These are phyloP conservation scores for Pelagophyceae sp. DNA, from an alignment of 352 stramenopile species.

Conservation along the genomic window DNA sequence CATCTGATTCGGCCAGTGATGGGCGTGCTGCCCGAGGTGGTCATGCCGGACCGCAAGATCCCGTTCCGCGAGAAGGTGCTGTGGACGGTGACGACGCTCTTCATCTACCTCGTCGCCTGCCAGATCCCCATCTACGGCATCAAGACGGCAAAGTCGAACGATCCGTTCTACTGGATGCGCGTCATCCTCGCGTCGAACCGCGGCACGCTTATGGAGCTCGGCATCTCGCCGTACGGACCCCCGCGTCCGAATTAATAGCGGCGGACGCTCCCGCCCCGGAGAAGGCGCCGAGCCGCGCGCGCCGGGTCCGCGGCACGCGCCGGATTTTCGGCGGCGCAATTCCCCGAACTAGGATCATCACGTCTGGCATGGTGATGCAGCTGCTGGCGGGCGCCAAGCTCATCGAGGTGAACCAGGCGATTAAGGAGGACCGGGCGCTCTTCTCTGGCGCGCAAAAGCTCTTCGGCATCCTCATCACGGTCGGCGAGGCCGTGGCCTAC, in stretches of 20 bases:
- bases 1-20: slow-evolving; percentile 96
- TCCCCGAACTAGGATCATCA: slow-evolving; percentile 93
- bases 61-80: slow-evolving; percentile 95
- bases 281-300: too few species aligned
- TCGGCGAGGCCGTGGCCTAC: slow-evolving; percentile 96
- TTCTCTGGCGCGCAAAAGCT: slow-evolving; percentile 98
- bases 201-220: slow-evolving; percentile 95
- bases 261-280: too few species aligned
- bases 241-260: too few species aligned
- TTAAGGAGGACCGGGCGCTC: slow-evolving; percentile 96
- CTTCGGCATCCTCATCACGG: slow-evolving; percentile 98
- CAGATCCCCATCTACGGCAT: slow-evolving; percentile 99
- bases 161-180: slow-evolving; percentile 99
- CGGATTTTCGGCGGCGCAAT: too few species aligned
- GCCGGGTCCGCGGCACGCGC: too few species aligned
- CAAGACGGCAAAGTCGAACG: slow-evolving; percentile 92
- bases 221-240: slow-evolving; percentile 72
- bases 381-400: slow-evolving; percentile 92
- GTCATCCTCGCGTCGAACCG: slow-evolving; percentile 97
- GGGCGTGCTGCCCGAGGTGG: slow-evolving; percentile 94
- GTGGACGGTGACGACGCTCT: slow-evolving; percentile 98
- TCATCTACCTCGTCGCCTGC: slow-evolving; percentile 99
- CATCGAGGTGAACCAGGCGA: slow-evolving; percentile 96
- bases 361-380: slow-evolving; percentile 98
- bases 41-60: slow-evolving; percentile 81